Percentiles rank a stretch among this genome's conserved stretches.
phyloP scores from a whole-genome alignment of 805 yeast genomes.

The Wickerhamiella bombiphila region DNA sequence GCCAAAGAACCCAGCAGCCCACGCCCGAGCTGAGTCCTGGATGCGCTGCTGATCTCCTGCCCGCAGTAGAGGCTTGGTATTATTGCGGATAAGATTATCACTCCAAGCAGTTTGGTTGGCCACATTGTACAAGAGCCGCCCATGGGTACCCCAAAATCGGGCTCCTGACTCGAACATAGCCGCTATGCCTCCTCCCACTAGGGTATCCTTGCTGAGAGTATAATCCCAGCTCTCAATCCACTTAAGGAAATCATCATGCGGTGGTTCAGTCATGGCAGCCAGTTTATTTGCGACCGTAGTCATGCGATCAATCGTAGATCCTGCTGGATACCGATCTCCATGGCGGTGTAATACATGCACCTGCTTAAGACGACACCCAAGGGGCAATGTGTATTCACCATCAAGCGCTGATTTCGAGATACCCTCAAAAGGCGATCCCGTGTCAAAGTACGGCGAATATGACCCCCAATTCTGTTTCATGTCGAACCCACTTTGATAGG shows the following conservation, averaged over 20 bases:
- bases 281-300: conserved; percentile 24
- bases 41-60: conserved; percentile 29
- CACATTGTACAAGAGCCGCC: conserved; percentile 24
- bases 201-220: conserved; percentile 22
- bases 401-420: conserved; percentile 18
- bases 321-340: conserved; percentile 62
- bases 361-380: conserved; percentile 42
- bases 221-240: conserved; percentile 26
- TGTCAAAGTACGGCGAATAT: conserved; percentile 27
- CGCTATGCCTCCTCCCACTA: conserved; percentile 27
- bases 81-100: conserved; percentile 22
- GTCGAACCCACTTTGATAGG: conserved; percentile 24
- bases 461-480: conserved; percentile 30
- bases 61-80: conserved; percentile 24
- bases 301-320: conserved; percentile 28
- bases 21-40: conserved; percentile 27
- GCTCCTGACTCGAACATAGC: conserved; percentile 27
- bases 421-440: conserved; percentile 24
- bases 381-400: conserved; percentile 22
- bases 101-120: conserved; percentile 20
- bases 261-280: conserved; percentile 17
- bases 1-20: conserved; percentile 33
- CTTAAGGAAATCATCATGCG: conserved; percentile 16
- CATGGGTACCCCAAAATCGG: conserved; percentile 29
- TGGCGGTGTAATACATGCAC: conserved; percentile 62